These are phyloP conservation scores for Cyanidioschyzon merolae DNA, from an alignment of 23 red algal genomes.

Conservation along the genomic window DNA sequence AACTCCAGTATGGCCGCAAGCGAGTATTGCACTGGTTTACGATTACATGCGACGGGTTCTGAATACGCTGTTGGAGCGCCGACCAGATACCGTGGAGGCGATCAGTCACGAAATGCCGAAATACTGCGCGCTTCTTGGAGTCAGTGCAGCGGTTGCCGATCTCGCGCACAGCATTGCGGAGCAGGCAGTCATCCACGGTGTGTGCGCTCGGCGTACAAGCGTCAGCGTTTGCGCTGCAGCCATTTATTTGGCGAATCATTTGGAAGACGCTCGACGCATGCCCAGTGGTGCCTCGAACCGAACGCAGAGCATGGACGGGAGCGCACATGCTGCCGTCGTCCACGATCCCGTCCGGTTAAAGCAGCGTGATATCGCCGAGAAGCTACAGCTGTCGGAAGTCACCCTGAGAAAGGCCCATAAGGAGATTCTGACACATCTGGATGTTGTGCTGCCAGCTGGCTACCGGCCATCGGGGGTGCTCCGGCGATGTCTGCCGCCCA, in stretches of 20 bases:
- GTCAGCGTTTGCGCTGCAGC: slow-evolving; percentile 15
- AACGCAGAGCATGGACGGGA: not conserved
- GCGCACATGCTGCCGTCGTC: not conserved
- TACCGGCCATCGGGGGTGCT: not conserved
- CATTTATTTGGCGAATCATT: slow-evolving; percentile 7
- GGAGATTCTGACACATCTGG: not conserved
- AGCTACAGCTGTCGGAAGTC: slow-evolving; percentile 1
- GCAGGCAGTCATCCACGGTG: not conserved
- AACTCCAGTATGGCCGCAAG: not conserved
- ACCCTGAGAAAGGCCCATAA: slow-evolving; percentile 10
- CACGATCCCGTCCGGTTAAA: not conserved
- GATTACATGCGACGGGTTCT: slow-evolving; percentile 13
- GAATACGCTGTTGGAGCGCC: slow-evolving; percentile 8
- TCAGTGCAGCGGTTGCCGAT: not conserved
- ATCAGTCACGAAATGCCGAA: slow-evolving; percentile 7
- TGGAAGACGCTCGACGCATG: slow-evolving; percentile 3
- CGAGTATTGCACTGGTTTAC: not conserved
- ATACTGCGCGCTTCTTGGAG: slow-evolving; percentile 2
- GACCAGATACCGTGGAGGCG: not conserved
- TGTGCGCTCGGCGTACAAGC: not conserved
- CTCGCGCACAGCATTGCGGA: slow-evolving; percentile 13
- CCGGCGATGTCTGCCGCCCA: not conserved
- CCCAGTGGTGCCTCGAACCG: not conserved
- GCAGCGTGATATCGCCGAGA: not conserved
- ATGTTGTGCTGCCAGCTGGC: slow-evolving; percentile 1